Base-by-base conservation (phyloP, 805 yeast genomes). In the Blastobotrys mokoenaii region DNA sequence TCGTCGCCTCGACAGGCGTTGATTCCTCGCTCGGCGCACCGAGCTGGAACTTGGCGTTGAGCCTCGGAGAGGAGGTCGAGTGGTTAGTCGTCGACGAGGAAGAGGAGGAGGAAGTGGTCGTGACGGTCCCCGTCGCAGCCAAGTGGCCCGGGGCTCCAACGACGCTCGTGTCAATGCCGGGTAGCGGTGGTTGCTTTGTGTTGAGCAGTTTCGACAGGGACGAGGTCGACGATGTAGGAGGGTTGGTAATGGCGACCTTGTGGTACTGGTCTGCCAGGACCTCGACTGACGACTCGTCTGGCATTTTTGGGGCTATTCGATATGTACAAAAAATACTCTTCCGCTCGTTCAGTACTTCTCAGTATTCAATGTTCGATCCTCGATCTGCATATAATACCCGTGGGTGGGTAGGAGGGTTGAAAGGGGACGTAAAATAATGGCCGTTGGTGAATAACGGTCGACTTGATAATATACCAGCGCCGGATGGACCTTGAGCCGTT, bases 191-290 rank as follows among this genome's bases (percentile, higher is more conserved):
- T 5, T 30, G 34, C 16, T 27, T 30, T 12, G 22, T 36, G 18
- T 33, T 27, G 29, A 51, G 41, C 34, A 51, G 45, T 25, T 39
- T 50, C 16, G 52, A 40, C 41, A 51, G 39, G 31, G 54, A 50
- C 9, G 53, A 50, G 25, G 53, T 42, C 27, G 53, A 44, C 14
- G 51, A 45, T 16, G 43, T 30, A 20, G 52, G 46, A 14, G 44
- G 34, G 17, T 33, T 17, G 3, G 38, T n/a, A 27, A 50, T 41
- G 16, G 38, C 37, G 17, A 47, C 45, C 37, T 50, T 50, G 20
- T 43, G 42, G 46, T 50, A 47, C 37, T 44, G 36, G 38, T 45
- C 44, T 15, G n/a, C 33, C 38, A 11, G 41, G 41, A 25, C 32
- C 41, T n/a, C 12, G 32, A 14, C 8, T 4, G 27, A n/a, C n/a